Conservation (phyloP, 2,329 filamentous ascomycete species). For the Ophiostoma australiae region DNA sequence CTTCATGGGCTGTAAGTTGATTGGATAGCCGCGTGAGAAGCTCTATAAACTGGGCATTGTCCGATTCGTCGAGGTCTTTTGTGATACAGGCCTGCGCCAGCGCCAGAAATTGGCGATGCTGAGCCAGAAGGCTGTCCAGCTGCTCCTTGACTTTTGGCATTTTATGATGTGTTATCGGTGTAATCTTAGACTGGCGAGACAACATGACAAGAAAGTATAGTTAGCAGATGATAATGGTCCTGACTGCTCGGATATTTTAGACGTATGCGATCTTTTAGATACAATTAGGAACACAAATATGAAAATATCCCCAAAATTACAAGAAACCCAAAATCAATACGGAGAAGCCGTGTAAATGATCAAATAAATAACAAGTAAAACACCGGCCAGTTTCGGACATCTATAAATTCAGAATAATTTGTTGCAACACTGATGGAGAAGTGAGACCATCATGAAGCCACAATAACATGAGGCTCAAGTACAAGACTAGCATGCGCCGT, state of each 20-base stretch:
- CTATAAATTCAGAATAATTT: not conserved
- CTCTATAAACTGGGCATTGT: not conserved
- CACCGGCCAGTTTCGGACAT: too few relatives aligned
- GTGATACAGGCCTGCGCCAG: slow-evolving; percentile 14
- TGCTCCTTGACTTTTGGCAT: not conserved
- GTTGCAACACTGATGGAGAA: not conserved
- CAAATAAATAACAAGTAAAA: not conserved
- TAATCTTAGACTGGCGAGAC: not conserved
- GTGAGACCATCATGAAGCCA: not conserved
- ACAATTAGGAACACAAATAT: too few relatives aligned
- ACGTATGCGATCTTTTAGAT: too few relatives aligned
- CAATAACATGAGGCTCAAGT: not conserved
- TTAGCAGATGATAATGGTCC: not conserved
- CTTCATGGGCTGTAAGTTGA: not conserved
- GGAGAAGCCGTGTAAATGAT: not conserved
- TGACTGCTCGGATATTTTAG: too few relatives aligned
- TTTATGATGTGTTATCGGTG: not conserved
- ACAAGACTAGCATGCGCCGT: not conserved
- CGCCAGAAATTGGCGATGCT: slow-evolving; percentile 18
- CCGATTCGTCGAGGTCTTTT: not conserved
- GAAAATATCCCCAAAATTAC: too few relatives aligned
- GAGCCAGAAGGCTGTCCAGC: slow-evolving; percentile 7
- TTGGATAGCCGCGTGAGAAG: not conserved
- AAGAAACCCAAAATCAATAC: not conserved
- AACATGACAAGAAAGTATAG: not conserved